Evolutionary conservation across 2,329 filamentous ascomycete species (phyloP).

Genomic region (Cladosporium sp.): DNA sequence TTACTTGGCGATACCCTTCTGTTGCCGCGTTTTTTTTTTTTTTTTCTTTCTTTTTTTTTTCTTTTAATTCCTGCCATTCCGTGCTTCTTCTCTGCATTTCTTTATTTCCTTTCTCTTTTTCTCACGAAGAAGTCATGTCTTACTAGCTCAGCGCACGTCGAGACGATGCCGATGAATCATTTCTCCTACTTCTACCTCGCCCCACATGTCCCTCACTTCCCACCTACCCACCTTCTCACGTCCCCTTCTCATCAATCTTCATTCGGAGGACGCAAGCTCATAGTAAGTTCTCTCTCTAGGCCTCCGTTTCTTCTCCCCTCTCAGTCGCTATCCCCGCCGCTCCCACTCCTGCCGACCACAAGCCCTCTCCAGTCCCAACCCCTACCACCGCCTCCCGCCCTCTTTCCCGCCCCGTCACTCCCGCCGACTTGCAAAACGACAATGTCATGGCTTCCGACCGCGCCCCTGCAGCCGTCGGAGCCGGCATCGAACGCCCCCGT

Average conservation of each 20-base stretch:
- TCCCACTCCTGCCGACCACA: too few species aligned
- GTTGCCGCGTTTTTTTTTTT: conserved; percentile 1
- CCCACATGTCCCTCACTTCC: conserved; percentile 4
- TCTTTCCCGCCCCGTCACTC: too few species aligned
- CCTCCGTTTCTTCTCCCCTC: neutral
- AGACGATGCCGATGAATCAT: too few species aligned
- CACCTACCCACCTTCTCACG: conserved; percentile 1
- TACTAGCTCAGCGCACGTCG: too few species aligned
- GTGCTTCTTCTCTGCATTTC: neutral
- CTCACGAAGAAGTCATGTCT: too few species aligned
- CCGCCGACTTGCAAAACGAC: neutral
- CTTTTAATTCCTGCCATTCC: too few species aligned
- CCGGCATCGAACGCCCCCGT: conserved; percentile 1
- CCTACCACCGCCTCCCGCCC: neutral
- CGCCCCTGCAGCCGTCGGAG: neutral
- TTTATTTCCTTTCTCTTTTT: too few species aligned
- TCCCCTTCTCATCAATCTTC: conserved; percentile 1
- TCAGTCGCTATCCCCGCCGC: too few species aligned
- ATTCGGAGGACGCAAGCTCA: conserved; percentile 26
- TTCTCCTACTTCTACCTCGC: conserved; percentile 8
- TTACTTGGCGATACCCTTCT: conserved; percentile 10
- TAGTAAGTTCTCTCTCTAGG: conserved; percentile 24
- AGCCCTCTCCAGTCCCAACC: too few species aligned
- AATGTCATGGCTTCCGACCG: neutral
- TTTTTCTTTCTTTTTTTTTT: conserved; percentile 11